Conservation (phyloP, 257 asterid species). For the Linaria vulgaris region DNA sequence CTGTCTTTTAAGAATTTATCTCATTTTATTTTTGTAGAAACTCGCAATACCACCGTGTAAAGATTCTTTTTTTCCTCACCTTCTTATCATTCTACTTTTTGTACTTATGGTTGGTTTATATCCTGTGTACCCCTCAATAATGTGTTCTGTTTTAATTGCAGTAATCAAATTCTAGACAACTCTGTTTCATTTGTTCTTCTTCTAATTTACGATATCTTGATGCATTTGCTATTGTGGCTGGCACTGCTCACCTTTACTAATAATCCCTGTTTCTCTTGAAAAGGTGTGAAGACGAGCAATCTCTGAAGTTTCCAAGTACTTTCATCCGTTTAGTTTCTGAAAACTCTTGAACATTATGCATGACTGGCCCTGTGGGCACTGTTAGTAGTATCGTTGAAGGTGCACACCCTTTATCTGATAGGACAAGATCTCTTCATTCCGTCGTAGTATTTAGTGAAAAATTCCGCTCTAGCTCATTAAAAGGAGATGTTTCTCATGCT, state of each 20-base stretch:
- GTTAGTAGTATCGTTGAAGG: constrained; percentile 47
- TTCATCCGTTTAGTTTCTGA: constrained; percentile 29
- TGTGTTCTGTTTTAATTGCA: constrained; percentile 14
- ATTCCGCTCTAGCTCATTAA: constrained; percentile 29
- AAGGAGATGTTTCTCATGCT: constrained; percentile 54
- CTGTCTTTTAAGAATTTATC: no score
- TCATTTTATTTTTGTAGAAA: constrained; percentile 14
- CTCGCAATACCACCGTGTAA: no score
- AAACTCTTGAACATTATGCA: constrained; percentile 62
- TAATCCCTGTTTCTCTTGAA: constrained; percentile 10
- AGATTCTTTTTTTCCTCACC: no score
- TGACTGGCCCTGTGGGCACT: constrained; percentile 85
- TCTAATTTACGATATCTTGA: neutral
- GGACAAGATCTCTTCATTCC: constrained; percentile 58
- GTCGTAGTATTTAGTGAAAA: constrained; percentile 33
- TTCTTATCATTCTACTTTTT: neutral
- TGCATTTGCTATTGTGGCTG: neutral
- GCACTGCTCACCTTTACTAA: constrained; percentile 1
- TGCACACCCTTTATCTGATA: constrained; percentile 52
- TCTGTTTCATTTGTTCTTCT: constrained; percentile 1
- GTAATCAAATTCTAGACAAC: neutral
- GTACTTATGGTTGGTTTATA: neutral
- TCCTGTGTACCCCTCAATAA: neutral
- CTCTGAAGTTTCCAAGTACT: constrained; percentile 24
- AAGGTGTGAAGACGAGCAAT: constrained; percentile 24